These are phyloP conservation scores for Phytophthora fragariaefolia DNA, from an alignment of 352 stramenopile genomes.

Conservation along the genomic window DNA sequence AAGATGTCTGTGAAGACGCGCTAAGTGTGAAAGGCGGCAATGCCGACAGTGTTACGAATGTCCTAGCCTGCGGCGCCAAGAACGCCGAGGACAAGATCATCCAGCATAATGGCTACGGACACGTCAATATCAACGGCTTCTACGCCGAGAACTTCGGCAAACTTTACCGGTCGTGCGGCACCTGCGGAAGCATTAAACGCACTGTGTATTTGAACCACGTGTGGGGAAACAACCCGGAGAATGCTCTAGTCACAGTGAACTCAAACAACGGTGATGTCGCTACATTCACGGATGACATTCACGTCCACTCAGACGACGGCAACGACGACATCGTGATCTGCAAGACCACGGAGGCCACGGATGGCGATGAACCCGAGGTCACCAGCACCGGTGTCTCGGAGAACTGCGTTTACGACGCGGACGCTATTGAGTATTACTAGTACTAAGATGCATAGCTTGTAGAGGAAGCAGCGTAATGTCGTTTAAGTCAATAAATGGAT, in stretches of 20 bases:
- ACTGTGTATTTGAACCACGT: constrained; percentile 47
- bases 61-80: constrained; percentile 36
- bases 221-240: constrained; percentile 44
- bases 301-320: constrained; percentile 33
- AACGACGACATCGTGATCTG: constrained; percentile 31
- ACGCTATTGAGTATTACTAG: constrained; percentile 37
- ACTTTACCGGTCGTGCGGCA: constrained; percentile 46
- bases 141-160: constrained; percentile 51
- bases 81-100: constrained; percentile 54
- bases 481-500: too few relatives aligned
- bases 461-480: too few relatives aligned
- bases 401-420: constrained; percentile 33
- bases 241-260: constrained; percentile 47
- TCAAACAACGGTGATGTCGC: constrained; percentile 47
- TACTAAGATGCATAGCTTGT: background rate
- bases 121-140: constrained; percentile 52
- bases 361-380: constrained; percentile 28
- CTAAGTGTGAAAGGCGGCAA: constrained; percentile 46
- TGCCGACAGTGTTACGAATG: constrained; percentile 36
- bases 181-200: constrained; percentile 36
- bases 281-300: constrained; percentile 40
- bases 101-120: constrained; percentile 49
- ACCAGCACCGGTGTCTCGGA: constrained; percentile 30
- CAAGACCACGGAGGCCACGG: constrained; percentile 31
- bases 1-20: constrained; percentile 49